Evolutionary conservation across 2,329 filamentous ascomycete genomes (phyloP).

Genomic region (Diaporthe vaccinii): DNA sequence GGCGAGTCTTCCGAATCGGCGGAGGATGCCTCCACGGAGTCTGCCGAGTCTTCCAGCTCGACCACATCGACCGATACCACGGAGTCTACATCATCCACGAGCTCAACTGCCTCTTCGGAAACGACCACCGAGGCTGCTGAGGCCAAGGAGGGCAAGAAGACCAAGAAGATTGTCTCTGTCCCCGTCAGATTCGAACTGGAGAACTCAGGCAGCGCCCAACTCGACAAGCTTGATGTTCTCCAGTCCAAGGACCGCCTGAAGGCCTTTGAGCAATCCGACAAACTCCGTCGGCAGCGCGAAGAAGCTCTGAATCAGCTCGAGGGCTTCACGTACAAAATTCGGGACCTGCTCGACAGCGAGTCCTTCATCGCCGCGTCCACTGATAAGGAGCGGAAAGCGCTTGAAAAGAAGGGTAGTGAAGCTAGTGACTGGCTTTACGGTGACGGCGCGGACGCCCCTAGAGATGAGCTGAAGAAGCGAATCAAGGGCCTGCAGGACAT

Average conservation of each 20-base stretch:
- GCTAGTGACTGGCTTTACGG: conserved; percentile 93
- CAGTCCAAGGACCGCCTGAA: conserved; percentile 78
- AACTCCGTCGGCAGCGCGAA: conserved; percentile 80
- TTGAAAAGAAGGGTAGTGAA: conserved; percentile 77
- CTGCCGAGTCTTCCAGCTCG: conserved; percentile 51
- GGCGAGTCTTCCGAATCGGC: conserved; percentile 62
- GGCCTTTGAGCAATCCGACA: conserved; percentile 89
- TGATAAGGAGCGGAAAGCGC: conserved; percentile 72
- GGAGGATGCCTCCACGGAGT: conserved; percentile 58
- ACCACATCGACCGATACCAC: conserved; percentile 51
- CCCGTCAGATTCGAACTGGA: conserved; percentile 64
- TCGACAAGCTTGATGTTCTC: conserved; percentile 63
- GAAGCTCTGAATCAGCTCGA: conserved; percentile 95
- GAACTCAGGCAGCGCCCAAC: conserved; percentile 63
- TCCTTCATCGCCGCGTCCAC: conserved; percentile 81
- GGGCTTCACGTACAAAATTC: conserved; percentile 88
- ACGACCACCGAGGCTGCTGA: conserved; percentile 64
- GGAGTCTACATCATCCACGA: conserved; percentile 48
- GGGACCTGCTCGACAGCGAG: conserved; percentile 84
- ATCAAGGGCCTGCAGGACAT: conserved; percentile 83
- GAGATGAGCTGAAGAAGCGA: conserved; percentile 80
- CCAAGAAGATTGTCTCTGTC: conserved; percentile 70
- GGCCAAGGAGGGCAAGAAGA: conserved; percentile 68
- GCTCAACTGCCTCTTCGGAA: conserved; percentile 54
- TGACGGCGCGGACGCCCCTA: conserved; percentile 82